phyloP scores from a whole-genome alignment of 805 yeast species.

The Myxozyma geophila region DNA sequence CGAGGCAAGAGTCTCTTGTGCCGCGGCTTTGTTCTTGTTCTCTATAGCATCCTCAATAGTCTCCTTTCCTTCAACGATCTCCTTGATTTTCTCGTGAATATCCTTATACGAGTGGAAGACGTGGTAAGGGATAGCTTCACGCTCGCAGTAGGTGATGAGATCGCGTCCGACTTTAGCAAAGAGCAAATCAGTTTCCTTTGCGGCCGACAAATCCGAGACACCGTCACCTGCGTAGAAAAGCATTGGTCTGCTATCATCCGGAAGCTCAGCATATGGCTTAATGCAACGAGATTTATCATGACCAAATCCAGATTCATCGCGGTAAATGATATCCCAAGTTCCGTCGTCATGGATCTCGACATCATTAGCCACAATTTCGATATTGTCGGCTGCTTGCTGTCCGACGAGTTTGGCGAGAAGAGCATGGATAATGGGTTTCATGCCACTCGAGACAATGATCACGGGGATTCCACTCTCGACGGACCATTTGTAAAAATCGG shows the following conservation, averaged over 20 bases:
- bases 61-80: conserved; percentile 53
- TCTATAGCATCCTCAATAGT: conserved; percentile 38
- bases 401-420: conserved; percentile 77
- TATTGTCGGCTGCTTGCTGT: conserved; percentile 67
- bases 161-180: conserved; percentile 95
- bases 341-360: conserved; percentile 61
- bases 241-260: conserved; percentile 56
- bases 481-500: conserved; percentile 79
- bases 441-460: conserved; percentile 87
- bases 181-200: conserved; percentile 88
- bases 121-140: conserved; percentile 79
- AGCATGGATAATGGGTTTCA: conserved; percentile 87
- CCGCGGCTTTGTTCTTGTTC: conserved; percentile 21
- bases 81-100: conserved; percentile 65
- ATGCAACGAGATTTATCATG: conserved; percentile 92
- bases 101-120: conserved; percentile 79
- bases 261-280: conserved; percentile 49
- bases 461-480: conserved; percentile 73
- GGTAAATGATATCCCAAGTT: conserved; percentile 82
- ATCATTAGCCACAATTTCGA: conserved; percentile 82
- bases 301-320: conserved; percentile 86
- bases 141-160: conserved; percentile 78
- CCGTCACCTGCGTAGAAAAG: conserved; percentile 98
- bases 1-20: conserved; percentile 9
- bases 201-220: conserved; percentile 92